A percentile compares a stretch with the other conserved stretches of the same genome.
Conservation (phyloP, 805 yeast genomes). For the Saccharomycodes ludwigii region DNA sequence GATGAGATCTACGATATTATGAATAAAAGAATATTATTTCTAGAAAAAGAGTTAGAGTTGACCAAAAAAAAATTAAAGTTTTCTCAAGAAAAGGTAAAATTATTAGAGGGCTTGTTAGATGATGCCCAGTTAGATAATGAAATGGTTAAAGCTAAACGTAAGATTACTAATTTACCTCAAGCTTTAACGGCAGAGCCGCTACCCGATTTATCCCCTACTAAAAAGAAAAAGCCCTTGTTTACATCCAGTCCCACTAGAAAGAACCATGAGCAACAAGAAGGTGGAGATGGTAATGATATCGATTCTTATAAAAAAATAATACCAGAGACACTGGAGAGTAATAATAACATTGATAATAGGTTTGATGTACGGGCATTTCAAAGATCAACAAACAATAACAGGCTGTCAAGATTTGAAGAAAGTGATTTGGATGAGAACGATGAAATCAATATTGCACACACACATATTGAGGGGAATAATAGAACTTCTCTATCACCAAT, state of each 20-base stretch:
- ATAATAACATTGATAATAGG: not conserved
- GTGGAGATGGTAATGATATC: not conserved
- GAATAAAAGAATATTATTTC: not conserved
- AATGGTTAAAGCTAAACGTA: slow-evolving; percentile 21
- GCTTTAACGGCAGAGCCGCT: slow-evolving; percentile 19
- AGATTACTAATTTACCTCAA: slow-evolving; percentile 21
- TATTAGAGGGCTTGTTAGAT: slow-evolving; percentile 19
- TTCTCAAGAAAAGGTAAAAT: slow-evolving; percentile 19
- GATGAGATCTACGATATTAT: not conserved
- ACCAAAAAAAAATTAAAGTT: slow-evolving; percentile 17
- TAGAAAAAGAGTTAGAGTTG: slow-evolving; percentile 11
- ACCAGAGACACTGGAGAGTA: no score
- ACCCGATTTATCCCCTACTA: slow-evolving; percentile 18
- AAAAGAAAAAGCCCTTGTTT: slow-evolving; percentile 18
- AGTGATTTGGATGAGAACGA: no score
- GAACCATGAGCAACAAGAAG: not conserved
- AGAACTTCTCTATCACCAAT: slow-evolving; percentile 18
- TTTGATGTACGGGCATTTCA: not conserved
- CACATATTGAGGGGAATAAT: no score
- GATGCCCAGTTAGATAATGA: slow-evolving; percentile 23
- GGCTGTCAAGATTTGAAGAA: not conserved
- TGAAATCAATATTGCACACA: no score
- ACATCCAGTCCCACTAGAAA: slow-evolving; percentile 21
- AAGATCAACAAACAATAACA: not conserved
- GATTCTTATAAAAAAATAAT: no score